Evolutionary conservation across 2,329 filamentous ascomycete genomes (phyloP).

Genomic region (Venturia pyrina): DNA sequence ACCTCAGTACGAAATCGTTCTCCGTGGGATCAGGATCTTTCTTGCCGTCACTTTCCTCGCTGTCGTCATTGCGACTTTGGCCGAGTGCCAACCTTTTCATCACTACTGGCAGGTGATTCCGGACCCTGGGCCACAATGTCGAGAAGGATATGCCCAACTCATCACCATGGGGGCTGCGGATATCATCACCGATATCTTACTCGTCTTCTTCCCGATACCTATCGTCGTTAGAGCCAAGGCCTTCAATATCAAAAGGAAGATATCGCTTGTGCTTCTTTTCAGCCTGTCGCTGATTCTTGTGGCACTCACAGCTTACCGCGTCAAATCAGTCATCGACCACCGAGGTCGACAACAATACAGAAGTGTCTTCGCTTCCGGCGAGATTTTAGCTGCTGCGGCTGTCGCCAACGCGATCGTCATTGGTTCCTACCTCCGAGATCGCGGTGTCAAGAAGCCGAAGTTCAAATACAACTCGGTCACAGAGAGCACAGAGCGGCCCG

Average conservation of each 20-base stretch:
- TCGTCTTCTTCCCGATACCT: constrained; percentile 81
- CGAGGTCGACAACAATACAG: constrained; percentile 75
- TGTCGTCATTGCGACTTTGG: constrained; percentile 69
- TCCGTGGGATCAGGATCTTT: constrained; percentile 64
- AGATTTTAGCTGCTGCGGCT: constrained; percentile 78
- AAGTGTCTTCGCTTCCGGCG: constrained; percentile 78
- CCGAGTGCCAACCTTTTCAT: constrained; percentile 58
- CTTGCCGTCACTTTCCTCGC: constrained; percentile 70
- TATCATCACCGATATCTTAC: constrained; percentile 75
- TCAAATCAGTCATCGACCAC: constrained; percentile 64
- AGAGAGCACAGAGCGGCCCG: constrained; percentile 45
- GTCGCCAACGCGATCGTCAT: constrained; percentile 85
- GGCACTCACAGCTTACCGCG: constrained; percentile 66
- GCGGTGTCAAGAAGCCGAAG: constrained; percentile 76
- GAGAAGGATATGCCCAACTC: constrained; percentile 77
- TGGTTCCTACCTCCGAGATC: constrained; percentile 84
- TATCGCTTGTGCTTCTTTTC: constrained; percentile 72
- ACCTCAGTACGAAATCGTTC: constrained; percentile 58
- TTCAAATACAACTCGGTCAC: constrained; percentile 51
- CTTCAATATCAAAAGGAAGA: constrained; percentile 67
- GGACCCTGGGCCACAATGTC: constrained; percentile 75
- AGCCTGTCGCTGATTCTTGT: constrained; percentile 74
- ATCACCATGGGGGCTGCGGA: constrained; percentile 86
- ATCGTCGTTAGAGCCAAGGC: constrained; percentile 65
- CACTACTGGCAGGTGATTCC: constrained; percentile 53